Evolutionary conservation across 2,329 filamentous ascomycete species (phyloP), one percentile per base, ranked within the genome.

Genomic region (Cladosporium colombiae): DNA sequence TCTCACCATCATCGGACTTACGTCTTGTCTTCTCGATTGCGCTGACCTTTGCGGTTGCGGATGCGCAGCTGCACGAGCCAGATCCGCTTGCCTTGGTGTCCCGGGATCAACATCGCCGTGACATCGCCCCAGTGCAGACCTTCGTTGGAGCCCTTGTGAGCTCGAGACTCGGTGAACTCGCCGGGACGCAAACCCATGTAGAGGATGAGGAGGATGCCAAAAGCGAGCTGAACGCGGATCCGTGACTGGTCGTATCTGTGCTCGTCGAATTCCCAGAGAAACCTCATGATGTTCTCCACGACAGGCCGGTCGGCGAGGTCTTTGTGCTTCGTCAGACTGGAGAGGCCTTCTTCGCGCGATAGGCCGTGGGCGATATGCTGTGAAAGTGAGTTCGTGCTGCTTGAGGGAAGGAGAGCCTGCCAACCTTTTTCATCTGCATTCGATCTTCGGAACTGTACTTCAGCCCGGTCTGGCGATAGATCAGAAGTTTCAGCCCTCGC

Each of bases 41-140:
- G 27, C 27, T 56, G 52, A 18, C 52, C 52, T 56, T 56, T 56
- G 25, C 52, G 52, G 21, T 56, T 56, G 27, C 52, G 52, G 18
- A 56, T 33, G 6, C 27, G 4, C 16, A 56, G 25, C 21, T 56
- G 52, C 2, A 27, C 52, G 14, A 56, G 27, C 52, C 27, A 56
- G 5, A 56, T 56, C 2, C 52, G 16, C 6, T 25, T 35, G 2
- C 52, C 27, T 3, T 33, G 2, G 3, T 14, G 5, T 35, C 27
- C 27, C 27, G 52, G 27, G 3, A 56, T 35, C 27, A 35, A 56
- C 52, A 56, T 56, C 25, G 21, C 21, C 29, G 27, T 56, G 5
- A 56, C 27, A 21, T 56, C 52, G 27, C 27, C 52, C 52, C 27
- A 56, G 35, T 35, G 27, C 2, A 56, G 27, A 1, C 52, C 52